Evolutionary conservation across 257 asterid species (phyloP), one percentile per base, ranked within the genome.

Genomic region (Vinca minor): DNA sequence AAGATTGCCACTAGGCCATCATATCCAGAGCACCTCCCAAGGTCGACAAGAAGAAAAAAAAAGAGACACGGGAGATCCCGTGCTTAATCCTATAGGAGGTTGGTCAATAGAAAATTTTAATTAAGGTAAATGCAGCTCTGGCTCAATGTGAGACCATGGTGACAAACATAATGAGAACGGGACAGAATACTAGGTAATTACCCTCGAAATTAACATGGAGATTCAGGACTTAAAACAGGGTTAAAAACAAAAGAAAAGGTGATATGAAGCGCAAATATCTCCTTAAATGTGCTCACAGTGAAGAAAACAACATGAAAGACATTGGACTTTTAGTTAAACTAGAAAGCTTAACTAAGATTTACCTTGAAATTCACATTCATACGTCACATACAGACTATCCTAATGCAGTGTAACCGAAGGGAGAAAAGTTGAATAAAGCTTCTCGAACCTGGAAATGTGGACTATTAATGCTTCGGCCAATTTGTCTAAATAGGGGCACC

Each of bases 401-500:
- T 5, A 38, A 36, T 36, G 34, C 20, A 20, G 62, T 10, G n/a
- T n/a, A 56, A 56, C 41, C 8, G 14, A 29, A 31, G 11, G 14
- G 20, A 9, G 18, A 59, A 44, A 59, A 14, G 48, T 36, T 59
- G 48, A 41, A 59, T 42, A 36, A 59, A 15, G 45, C n/a, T 63
- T 48, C n/a, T 31, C 76, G 35, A 66, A 91, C 97, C 96, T 91
- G 97, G 78, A 87, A 88, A 69, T 91, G 97, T 42, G 47, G 75
- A 76, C 96, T 91, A 64, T 79, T 84, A 77, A 91, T 81, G 79
- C 97, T 76, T 65, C 87, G 81, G 59, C 83, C 91, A 73, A 87
- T 79, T 77, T 83, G 95, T 73, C 86, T 74, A 65, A 87, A 91
- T 59, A 91, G 81, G n/a, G 97, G 96, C 52, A 85, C 91, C 85